Evolutionary conservation across 768 basidiomycete genomes (phyloP).

Genomic region (Porphyrellus cyaneotinctus): DNA sequence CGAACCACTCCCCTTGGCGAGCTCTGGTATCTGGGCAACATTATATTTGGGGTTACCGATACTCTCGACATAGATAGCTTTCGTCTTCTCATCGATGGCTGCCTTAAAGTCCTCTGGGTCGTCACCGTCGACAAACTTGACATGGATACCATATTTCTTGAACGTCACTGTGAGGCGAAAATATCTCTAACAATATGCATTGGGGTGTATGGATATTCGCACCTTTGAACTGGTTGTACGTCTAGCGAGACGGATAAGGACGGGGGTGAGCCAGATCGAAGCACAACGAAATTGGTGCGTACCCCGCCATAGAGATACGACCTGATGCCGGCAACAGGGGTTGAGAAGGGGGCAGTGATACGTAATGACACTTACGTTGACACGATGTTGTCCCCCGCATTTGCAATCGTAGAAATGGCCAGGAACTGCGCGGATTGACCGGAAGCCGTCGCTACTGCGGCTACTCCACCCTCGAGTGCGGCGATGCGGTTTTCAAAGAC

Average conservation of each 20-base stretch:
- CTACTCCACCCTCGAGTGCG: conserved; percentile 58
- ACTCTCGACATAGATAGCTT: conserved; percentile 54
- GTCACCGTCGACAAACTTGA: conserved; percentile 49
- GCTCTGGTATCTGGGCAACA: conserved; percentile 49
- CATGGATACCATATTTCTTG: conserved; percentile 51
- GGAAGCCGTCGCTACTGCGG: conserved; percentile 53
- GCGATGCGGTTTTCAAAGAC: conserved; percentile 65
- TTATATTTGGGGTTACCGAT: conserved; percentile 63
- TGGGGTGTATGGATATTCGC: background rate
- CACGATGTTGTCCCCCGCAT: conserved; percentile 62
- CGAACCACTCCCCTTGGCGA: conserved; percentile 45
- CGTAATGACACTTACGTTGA: conserved; percentile 39
- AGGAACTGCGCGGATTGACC: conserved; percentile 64
- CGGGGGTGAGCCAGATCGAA: background rate
- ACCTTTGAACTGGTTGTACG: conserved; percentile 66
- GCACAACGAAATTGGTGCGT: conserved; percentile 14
- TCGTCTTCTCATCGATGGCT: conserved; percentile 59
- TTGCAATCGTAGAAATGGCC: conserved; percentile 49
- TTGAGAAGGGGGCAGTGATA: background rate
- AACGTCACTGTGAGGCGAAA: conserved; percentile 39
- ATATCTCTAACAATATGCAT: background rate
- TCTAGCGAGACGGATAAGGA: conserved; percentile 32
- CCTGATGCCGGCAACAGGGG: conserved; percentile 20
- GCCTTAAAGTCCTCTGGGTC: conserved; percentile 45
- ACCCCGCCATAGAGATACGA: conserved; percentile 60